Base-by-base conservation (phyloP, 2,329 filamentous ascomycete genomes). In the Fusarium cyanostomum region DNA sequence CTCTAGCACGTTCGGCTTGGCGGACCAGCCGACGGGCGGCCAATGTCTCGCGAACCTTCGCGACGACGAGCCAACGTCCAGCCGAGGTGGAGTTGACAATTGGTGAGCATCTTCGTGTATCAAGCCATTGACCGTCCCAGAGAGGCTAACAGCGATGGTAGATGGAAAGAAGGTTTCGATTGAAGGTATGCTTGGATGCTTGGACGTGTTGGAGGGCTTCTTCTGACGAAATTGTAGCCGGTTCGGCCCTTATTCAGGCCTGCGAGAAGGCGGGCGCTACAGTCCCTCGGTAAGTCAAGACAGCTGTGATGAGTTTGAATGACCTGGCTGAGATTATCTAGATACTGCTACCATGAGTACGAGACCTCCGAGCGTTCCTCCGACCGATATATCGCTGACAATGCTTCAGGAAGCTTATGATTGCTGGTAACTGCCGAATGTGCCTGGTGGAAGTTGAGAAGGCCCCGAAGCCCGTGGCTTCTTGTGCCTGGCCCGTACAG, bases 401-500 rank as follows among this genome's bases (percentile, higher is more conserved):
- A 76, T 71, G 54, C 70, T 53, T 73, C 74, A 94, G 92, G 78
- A 98, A 99, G 82, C 86, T 99, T 71, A 93, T 96, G 90, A 97
- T 99, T 85, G 95, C 95, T 74, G 95, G 95, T 80, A 99, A 98
- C 82, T 99, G 95, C 80, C 93, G 95, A 83, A 99, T 99, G 95
- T 99, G 95, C 81, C 83, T 99, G 75, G 95, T 99, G 75, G 95
- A 99, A 84, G 95, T 99, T 69, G 95, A 98, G 82, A 88, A 89
- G 80, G 92, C 92, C 60, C 95, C 95, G 58, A 99, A 99, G 82
- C 95, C 95, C 59, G 94, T 98, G 55, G 95, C 95, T 72, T 99
- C 95, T 64, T 99, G 95, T 80, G 95, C 95, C 71, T 99, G 95
- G 95, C 95, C 95, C 49, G 95, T 98, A 70, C 94, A 97, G 79